Conservation (phyloP, 345 rosid genomes). For the Corymbia maculata region DNA sequence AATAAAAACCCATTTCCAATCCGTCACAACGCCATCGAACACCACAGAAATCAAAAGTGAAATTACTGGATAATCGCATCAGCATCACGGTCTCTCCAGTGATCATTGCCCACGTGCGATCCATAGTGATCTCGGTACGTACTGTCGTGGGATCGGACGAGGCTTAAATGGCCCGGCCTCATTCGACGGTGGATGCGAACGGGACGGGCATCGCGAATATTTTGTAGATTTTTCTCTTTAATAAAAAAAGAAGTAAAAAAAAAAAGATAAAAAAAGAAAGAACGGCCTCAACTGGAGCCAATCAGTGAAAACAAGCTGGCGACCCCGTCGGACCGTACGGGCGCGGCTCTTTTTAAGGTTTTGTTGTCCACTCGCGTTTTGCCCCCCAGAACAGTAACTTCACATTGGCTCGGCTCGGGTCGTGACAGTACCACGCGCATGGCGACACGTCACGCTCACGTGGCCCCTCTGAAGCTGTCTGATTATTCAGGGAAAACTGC, state of each 20-base stretch:
- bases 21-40: neutral
- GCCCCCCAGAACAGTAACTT: neutral
- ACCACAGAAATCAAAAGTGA: neutral
- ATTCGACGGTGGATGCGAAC: neutral
- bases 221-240: neutral
- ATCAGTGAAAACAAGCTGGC: neutral
- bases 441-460: neutral
- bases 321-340: neutral
- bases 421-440: neutral
- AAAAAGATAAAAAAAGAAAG: too few species aligned
- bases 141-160: too few species aligned
- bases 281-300: neutral
- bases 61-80: too few species aligned
- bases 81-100: too few species aligned
- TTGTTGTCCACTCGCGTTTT: neutral
- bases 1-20: neutral
- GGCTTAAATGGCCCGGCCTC: neutral
- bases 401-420: neutral
- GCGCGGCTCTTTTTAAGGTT: neutral
- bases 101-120: too few species aligned
- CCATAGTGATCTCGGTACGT: too few species aligned
- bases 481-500: neutral
- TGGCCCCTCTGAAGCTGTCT: neutral
- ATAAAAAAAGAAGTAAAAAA: neutral
- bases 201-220: neutral